These are phyloP conservation scores for Phytophthora ramorum DNA, from an alignment of 352 stramenopile species.

Conservation along the genomic window DNA sequence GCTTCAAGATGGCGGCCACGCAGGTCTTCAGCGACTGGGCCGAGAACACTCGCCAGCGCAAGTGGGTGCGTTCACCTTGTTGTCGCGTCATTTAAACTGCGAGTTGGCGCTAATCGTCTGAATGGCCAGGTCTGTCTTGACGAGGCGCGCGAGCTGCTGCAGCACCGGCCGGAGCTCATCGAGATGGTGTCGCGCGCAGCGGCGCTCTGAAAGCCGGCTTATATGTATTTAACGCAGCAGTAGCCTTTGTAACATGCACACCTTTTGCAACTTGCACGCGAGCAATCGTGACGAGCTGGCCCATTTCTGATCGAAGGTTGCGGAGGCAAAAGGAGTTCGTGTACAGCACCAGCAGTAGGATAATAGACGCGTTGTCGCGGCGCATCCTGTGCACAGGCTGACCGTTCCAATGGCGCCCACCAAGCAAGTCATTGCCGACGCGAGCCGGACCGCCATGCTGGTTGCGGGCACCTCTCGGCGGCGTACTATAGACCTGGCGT, in stretches of 20 bases:
- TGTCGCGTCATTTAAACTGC: not conserved
- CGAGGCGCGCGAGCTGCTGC: constrained; percentile 34
- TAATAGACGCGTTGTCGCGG: constrained; percentile 4
- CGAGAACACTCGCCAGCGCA: constrained; percentile 54
- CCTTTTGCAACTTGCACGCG: constrained; percentile 11
- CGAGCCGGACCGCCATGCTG: constrained; percentile 7
- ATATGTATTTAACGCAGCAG: constrained; percentile 18
- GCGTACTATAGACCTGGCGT: constrained; percentile 17
- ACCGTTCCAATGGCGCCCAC: constrained; percentile 12
- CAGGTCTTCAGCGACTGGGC: constrained; percentile 65
- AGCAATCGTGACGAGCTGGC: constrained; percentile 16
- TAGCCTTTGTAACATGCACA: constrained; percentile 10
- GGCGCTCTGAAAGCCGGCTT: constrained; percentile 15
- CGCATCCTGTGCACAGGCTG: not conserved
- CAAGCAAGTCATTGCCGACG: not conserved
- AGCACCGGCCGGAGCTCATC: constrained; percentile 51
- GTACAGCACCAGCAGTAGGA: not conserved
- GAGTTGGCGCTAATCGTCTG: not conserved
- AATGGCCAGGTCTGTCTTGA: constrained; percentile 40
- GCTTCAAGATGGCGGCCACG: constrained; percentile 42
- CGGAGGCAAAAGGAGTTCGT: not conserved
- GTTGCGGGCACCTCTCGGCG: constrained; percentile 7
- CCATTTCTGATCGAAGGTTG: constrained; percentile 31
- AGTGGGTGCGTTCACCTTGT: constrained; percentile 51
- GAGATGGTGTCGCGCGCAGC: constrained; percentile 45